Evolutionary conservation across 495 filamentous ascomycete species (phyloP).

Genomic region (Talaromyces proteolyticus): DNA sequence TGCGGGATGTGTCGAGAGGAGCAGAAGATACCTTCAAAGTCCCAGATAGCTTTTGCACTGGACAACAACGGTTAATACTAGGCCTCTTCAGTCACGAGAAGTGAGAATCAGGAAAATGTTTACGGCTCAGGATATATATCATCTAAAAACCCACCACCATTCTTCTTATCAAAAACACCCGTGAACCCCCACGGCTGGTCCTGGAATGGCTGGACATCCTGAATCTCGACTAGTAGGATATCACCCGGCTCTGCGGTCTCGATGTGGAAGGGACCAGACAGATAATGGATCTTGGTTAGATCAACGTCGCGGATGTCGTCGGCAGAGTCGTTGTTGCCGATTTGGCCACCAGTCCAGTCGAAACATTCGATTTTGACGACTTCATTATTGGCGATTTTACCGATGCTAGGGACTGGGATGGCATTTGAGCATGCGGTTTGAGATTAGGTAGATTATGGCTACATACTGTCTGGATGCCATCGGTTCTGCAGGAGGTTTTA

Average conservation of each 20-base stretch:
- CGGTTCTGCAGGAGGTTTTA: constrained; percentile 56
- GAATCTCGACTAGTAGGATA: constrained; percentile 84
- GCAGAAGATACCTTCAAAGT: constrained; percentile 94
- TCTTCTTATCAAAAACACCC: constrained; percentile 74
- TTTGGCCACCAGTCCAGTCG: constrained; percentile 86
- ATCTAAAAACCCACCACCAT: constrained; percentile 90
- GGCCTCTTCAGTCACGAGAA: background rate
- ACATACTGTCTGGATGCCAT: constrained; percentile 87
- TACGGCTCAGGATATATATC: constrained; percentile 81
- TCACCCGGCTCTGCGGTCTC: constrained; percentile 84
- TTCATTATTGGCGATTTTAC: constrained; percentile 76
- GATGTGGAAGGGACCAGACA: constrained; percentile 88
- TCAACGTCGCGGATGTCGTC: constrained; percentile 87
- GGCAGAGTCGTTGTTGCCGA: constrained; percentile 81
- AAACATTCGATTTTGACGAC: constrained; percentile 94
- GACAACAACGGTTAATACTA: background rate
- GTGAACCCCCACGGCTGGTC: constrained; percentile 90
- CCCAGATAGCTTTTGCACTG: constrained; percentile 95
- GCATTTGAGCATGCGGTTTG: too few relatives aligned
- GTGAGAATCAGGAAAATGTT: too few relatives aligned
- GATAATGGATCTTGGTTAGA: constrained; percentile 77
- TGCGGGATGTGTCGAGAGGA: constrained; percentile 85
- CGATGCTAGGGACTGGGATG: constrained; percentile 64
- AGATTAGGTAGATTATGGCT: constrained; percentile 4
- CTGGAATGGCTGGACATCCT: constrained; percentile 89